A percentile compares a stretch with the other conserved stretches of the same genome.
phyloP scores from a whole-genome alignment of 179 eudicot species.

The Vitellaria paradoxa region DNA sequence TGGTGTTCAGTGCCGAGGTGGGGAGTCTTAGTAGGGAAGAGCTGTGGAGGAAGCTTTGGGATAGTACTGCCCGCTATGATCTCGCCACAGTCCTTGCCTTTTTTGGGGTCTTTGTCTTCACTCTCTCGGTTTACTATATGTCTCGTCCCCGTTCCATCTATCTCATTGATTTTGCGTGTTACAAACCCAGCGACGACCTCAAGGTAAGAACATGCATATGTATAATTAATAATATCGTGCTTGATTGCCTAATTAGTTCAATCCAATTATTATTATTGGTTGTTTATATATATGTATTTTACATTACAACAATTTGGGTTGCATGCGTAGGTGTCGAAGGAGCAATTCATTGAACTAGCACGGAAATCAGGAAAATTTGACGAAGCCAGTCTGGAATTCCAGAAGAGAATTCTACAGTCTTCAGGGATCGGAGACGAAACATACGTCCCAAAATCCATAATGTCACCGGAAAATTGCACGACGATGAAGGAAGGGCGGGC shows the following conservation, averaged over 20 bases:
- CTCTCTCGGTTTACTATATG: conserved; percentile 64
- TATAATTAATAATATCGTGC: background rate
- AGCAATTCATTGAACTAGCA: conserved; percentile 69
- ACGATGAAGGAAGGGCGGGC: conserved; percentile 92
- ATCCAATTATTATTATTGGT: too few species aligned
- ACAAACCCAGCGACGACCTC: conserved; percentile 67
- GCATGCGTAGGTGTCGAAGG: conserved; percentile 52
- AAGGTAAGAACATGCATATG: conserved; percentile 42
- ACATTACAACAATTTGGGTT: too few species aligned
- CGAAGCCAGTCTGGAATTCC: conserved; percentile 62
- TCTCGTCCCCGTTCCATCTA: conserved; percentile 74
- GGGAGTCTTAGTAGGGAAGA: conserved; percentile 69
- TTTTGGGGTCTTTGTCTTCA: conserved; percentile 61
- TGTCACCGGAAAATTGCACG: conserved; percentile 42
- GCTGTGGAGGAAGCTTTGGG: conserved; percentile 65
- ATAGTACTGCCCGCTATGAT: conserved; percentile 45
- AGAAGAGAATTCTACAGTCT: conserved; percentile 53
- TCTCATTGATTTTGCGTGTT: conserved; percentile 86
- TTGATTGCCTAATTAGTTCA: too few species aligned
- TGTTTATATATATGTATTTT: too few species aligned
- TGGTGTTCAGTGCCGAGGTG: conserved; percentile 68
- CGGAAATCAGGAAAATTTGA: conserved; percentile 81
- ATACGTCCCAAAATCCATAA: conserved; percentile 66
- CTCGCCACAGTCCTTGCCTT: conserved; percentile 69
- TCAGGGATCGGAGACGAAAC: conserved; percentile 91